Conservation (phyloP, 352 stramenopile genomes). For the Phytopythium boreale region DNA sequence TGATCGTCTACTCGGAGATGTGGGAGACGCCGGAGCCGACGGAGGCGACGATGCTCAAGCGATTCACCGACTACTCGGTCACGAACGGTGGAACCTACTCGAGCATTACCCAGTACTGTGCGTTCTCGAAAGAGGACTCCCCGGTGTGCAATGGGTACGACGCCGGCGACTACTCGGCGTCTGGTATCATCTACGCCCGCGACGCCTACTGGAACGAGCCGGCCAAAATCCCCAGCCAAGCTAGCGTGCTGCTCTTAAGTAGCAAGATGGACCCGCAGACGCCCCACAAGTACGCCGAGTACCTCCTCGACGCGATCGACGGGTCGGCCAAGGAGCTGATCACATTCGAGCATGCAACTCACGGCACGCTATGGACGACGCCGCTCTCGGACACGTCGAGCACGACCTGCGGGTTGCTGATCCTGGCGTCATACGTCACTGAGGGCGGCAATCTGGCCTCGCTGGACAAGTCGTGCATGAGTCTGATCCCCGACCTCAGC, state of each 20-base stretch:
- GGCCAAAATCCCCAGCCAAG: conserved; percentile 28
- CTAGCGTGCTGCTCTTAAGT: conserved; percentile 52
- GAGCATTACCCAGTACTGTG: conserved; percentile 48
- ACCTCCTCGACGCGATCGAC: conserved; percentile 25
- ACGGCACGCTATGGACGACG: conserved; percentile 35
- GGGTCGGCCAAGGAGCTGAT: conserved; percentile 38
- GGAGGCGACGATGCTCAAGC: not conserved
- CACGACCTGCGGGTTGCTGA: conserved; percentile 40
- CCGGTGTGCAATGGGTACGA: conserved; percentile 19
- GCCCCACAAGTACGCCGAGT: conserved; percentile 45
- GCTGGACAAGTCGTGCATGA: conserved; percentile 46
- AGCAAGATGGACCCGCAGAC: conserved; percentile 47
- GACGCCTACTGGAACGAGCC: conserved; percentile 52
- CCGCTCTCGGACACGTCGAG: conserved; percentile 12
- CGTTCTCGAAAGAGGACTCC: conserved; percentile 45
- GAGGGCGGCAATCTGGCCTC: conserved; percentile 23
- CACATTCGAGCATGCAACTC: conserved; percentile 38
- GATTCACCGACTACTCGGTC: conserved; percentile 24
- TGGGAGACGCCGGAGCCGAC: conserved; percentile 35
- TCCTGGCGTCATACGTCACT: conserved; percentile 45
- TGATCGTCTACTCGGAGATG: conserved; percentile 29
- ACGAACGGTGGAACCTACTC: conserved; percentile 19
- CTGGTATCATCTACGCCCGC: conserved; percentile 30
- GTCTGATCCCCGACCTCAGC: conserved; percentile 14
- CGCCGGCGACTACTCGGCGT: conserved; percentile 11